Evolutionary conservation across 495 filamentous ascomycete genomes (phyloP).

Genomic region (Entonaema liquescens): DNA sequence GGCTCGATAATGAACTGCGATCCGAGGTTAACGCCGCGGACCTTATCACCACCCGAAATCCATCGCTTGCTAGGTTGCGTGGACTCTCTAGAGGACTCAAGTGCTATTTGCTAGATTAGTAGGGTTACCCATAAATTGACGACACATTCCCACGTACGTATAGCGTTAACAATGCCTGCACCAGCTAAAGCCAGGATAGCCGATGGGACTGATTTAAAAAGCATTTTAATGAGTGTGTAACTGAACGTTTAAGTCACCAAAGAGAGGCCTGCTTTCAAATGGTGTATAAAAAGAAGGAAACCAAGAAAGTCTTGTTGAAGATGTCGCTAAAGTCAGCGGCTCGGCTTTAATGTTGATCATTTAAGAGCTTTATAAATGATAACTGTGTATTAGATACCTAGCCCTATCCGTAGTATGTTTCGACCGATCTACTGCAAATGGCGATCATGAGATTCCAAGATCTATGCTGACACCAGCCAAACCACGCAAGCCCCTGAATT

Average conservation of each 20-base stretch:
- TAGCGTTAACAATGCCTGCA: background rate
- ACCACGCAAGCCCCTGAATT: constrained; percentile 1
- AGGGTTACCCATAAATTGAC: background rate
- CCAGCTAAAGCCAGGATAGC: constrained; percentile 7
- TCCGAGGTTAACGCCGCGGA: constrained; percentile 70
- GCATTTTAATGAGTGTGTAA: background rate
- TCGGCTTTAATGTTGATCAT: background rate
- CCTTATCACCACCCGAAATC: constrained; percentile 54
- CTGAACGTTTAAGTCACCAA: background rate
- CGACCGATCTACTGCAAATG: background rate
- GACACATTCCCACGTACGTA: constrained; percentile 2
- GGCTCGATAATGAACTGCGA: constrained; percentile 68
- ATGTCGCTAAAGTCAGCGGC: background rate
- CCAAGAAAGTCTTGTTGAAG: background rate
- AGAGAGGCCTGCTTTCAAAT: background rate
- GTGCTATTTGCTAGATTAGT: background rate
- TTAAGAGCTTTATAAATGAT: background rate
- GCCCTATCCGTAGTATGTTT: background rate
- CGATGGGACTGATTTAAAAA: constrained; percentile 4
- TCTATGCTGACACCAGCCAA: constrained; percentile 27
- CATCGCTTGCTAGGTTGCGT: constrained; percentile 37
- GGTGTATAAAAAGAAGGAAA: background rate
- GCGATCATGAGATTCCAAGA: background rate
- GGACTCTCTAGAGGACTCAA: constrained; percentile 10
- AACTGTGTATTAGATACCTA: background rate